These are phyloP conservation scores for Brassica hybrid DNA, from an alignment of 441 rosid species.

Conservation along the genomic window DNA sequence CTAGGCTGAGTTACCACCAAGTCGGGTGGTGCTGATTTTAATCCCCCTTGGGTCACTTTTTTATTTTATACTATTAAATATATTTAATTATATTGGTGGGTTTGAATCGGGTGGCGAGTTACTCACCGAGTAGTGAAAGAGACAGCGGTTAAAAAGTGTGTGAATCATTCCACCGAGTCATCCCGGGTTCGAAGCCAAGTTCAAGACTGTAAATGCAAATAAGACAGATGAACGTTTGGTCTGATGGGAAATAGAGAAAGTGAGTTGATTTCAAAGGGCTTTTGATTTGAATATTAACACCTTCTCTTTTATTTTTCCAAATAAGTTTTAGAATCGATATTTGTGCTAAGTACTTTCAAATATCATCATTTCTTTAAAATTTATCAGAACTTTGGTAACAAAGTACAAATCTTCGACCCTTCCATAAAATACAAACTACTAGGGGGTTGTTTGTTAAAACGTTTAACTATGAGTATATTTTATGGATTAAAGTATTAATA, in stretches of 20 bases:
- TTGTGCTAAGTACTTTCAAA: not conserved
- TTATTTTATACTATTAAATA: not conserved
- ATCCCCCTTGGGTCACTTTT: too few relatives aligned
- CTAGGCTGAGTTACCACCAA: too few relatives aligned
- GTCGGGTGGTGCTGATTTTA: slow-evolving; percentile 34
- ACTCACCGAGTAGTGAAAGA: too few relatives aligned
- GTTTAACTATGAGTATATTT: not conserved
- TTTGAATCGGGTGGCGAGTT: slow-evolving; percentile 21
- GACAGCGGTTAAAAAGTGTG: slow-evolving; percentile 57
- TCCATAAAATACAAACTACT: not conserved
- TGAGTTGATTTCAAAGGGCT: slow-evolving; percentile 10
- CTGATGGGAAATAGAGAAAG: slow-evolving; percentile 17
- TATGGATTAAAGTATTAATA: too few relatives aligned
- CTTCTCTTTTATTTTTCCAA: slow-evolving; percentile 40
- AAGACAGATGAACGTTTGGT: slow-evolving; percentile 10
- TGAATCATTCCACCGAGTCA: slow-evolving; percentile 74
- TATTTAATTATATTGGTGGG: not conserved
- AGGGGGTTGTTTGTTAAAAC: not conserved
- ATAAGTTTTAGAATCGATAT: slow-evolving; percentile 12
- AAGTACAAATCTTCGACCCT: slow-evolving; percentile 8
- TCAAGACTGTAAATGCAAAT: slow-evolving; percentile 24
- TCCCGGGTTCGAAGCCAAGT: slow-evolving; percentile 69
- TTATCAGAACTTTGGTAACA: not conserved
- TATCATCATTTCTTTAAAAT: not conserved
- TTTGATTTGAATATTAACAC: slow-evolving; percentile 14